A percentile compares a stretch with the other conserved stretches of the same genome.
Conservation (phyloP, 2,329 filamentous ascomycete genomes). For the Whalleya microplaca region DNA sequence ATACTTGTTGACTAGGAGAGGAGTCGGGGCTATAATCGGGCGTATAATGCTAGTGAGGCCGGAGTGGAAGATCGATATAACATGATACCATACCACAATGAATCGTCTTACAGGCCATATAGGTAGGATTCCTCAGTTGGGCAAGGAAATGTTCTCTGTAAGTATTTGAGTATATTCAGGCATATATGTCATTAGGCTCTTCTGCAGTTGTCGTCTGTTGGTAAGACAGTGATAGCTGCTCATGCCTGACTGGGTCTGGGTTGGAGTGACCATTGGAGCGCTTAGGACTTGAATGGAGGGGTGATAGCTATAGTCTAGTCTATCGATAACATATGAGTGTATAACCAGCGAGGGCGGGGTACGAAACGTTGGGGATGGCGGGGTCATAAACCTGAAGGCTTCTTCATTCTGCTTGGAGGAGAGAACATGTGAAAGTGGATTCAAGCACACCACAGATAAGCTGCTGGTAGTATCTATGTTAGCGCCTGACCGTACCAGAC, state of each 20-base stretch:
- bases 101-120: too few relatives aligned
- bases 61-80: too few relatives aligned
- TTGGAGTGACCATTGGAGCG: background rate
- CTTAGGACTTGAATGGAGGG: background rate
- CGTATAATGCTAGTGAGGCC: too few relatives aligned
- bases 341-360: background rate
- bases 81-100: too few relatives aligned
- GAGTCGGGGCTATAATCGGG: too few relatives aligned
- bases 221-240: background rate
- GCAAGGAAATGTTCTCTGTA: too few relatives aligned
- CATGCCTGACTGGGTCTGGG: background rate
- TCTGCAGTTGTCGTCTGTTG: background rate
- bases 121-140: too few relatives aligned
- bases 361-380: background rate
- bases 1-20: too few relatives aligned
- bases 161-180: background rate
- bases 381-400: background rate
- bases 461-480: slow-evolving; percentile 12
- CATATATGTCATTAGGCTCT: background rate
- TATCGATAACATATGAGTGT: background rate
- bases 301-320: background rate
- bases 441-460: slow-evolving; percentile 18
- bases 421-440: slow-evolving; percentile 38
- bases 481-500: slow-evolving; percentile 31
- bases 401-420: background rate